Evolutionary conservation across 805 yeast genomes (phyloP).

Genomic region (Zygosaccharomyces rouxii): DNA sequence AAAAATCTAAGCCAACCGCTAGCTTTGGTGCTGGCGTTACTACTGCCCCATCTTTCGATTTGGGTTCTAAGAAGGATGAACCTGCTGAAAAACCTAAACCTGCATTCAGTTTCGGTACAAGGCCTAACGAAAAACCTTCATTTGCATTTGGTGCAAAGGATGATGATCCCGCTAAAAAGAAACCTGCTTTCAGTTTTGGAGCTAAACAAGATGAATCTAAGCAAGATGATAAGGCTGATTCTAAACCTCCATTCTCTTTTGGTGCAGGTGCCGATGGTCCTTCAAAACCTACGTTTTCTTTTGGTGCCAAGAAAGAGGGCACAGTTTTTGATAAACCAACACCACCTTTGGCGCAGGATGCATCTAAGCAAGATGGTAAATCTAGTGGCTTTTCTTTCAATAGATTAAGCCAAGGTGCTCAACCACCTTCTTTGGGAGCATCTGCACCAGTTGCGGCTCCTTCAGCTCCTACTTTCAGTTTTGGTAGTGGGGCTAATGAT

Average conservation of each 20-base stretch:
- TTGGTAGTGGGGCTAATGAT: slow-evolving; percentile 5
- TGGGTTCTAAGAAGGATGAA: slow-evolving; percentile 8
- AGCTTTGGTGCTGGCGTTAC: not conserved
- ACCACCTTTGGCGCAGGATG: not conserved
- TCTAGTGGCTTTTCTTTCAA: slow-evolving; percentile 2
- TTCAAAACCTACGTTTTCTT: slow-evolving; percentile 3
- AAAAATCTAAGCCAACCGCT: not conserved
- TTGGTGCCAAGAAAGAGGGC: slow-evolving; percentile 8
- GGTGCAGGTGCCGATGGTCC: not conserved
- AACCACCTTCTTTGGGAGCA: not conserved
- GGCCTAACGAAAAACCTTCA: slow-evolving; percentile 3
- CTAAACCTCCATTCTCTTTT: slow-evolving; percentile 9
- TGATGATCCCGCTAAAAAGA: not conserved
- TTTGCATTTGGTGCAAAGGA: slow-evolving; percentile 4
- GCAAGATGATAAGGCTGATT: not conserved
- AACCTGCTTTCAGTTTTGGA: slow-evolving; percentile 14
- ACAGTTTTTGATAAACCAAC: not conserved
- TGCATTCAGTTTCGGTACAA: slow-evolving; percentile 6
- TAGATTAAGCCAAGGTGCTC: not conserved
- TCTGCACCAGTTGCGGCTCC: slow-evolving; percentile 7
- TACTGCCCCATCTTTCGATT: slow-evolving; percentile 14
- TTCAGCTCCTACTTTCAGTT: slow-evolving; percentile 2
- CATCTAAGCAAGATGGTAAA: not conserved
- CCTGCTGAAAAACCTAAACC: slow-evolving; percentile 6
- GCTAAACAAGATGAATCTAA: not conserved